These are phyloP conservation scores for Plenodomus lindquistii DNA, from an alignment of 2,329 filamentous ascomycete species.

Conservation along the genomic window DNA sequence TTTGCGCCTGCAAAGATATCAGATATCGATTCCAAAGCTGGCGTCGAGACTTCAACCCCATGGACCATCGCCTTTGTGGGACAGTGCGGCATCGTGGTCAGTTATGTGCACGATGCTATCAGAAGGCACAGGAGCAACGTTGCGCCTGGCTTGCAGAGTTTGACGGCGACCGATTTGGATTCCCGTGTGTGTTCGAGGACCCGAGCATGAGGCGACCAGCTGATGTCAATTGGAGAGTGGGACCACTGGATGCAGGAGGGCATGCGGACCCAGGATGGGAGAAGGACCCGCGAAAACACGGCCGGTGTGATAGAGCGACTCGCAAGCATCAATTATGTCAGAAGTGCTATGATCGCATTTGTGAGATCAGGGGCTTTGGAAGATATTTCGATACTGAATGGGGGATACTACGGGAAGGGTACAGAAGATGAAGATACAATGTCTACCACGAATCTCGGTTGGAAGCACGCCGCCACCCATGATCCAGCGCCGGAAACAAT, in stretches of 20 bases:
- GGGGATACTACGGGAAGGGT: slow-evolving; percentile 17
- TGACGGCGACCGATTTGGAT: slow-evolving; percentile 25
- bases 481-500: no score
- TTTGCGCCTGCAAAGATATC: slow-evolving; percentile 29
- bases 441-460: neutral
- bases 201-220: slow-evolving; percentile 11
- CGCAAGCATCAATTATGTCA: slow-evolving; percentile 25
- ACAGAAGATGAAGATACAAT: slow-evolving; percentile 1
- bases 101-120: slow-evolving; percentile 25
- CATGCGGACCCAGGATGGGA: slow-evolving; percentile 25
- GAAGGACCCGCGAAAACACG: slow-evolving; percentile 24
- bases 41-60: slow-evolving; percentile 25
- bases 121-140: slow-evolving; percentile 20
- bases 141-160: slow-evolving; percentile 25
- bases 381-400: slow-evolving; percentile 27
- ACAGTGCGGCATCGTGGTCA: slow-evolving; percentile 26
- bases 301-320: slow-evolving; percentile 20
- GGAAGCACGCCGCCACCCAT: neutral
- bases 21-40: slow-evolving; percentile 20
- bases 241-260: slow-evolving; percentile 21
- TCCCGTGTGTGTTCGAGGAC: slow-evolving; percentile 29
- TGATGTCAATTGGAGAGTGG: slow-evolving; percentile 24
- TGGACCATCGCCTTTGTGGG: slow-evolving; percentile 21
- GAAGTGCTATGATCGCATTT: slow-evolving; percentile 28
- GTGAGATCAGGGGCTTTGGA: slow-evolving; percentile 27